phyloP scores from a whole-genome alignment of 1,284 basidiomycete genomes.

The Athelia sp. region DNA sequence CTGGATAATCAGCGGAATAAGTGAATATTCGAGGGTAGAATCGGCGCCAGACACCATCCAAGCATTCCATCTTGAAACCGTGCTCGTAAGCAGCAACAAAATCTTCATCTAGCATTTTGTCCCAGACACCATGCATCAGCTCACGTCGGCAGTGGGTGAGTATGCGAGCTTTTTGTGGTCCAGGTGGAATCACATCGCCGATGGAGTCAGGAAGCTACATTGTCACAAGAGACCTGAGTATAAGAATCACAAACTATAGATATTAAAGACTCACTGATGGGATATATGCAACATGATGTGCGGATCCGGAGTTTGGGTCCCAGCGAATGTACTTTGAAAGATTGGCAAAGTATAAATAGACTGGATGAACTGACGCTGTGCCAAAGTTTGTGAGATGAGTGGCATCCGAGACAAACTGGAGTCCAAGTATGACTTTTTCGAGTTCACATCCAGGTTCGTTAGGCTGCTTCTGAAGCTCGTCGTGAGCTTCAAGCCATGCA shows the following conservation, averaged over 20 bases:
- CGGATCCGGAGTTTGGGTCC: constrained; percentile 15
- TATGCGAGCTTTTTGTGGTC: neutral
- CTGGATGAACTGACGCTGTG: constrained; percentile 27
- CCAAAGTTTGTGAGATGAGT: constrained; percentile 33
- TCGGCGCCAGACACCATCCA: constrained; percentile 10
- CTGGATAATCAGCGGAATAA: constrained; percentile 13
- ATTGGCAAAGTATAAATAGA: constrained; percentile 31
- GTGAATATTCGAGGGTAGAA: constrained; percentile 16
- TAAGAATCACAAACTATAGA: too few relatives aligned
- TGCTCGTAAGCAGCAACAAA: constrained; percentile 16
- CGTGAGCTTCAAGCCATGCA: constrained; percentile 21
- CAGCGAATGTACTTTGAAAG: constrained; percentile 28
- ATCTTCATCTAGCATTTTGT: constrained; percentile 12
- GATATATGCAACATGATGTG: constrained; percentile 30
- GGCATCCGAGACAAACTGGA: constrained; percentile 32
- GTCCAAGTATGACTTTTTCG: constrained; percentile 17
- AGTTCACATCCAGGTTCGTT: constrained; percentile 12
- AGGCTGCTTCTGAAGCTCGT: constrained; percentile 14
- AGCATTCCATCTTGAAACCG: constrained; percentile 13
- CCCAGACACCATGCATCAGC: constrained; percentile 18
- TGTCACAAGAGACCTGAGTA: neutral
- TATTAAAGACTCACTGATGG: constrained; percentile 19
- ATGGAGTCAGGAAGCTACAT: neutral
- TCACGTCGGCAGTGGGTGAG: constrained; percentile 16
- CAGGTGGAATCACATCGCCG: neutral